Conservation (phyloP, 768 basidiomycete species). For the Omphalotus guepiniiformis region DNA sequence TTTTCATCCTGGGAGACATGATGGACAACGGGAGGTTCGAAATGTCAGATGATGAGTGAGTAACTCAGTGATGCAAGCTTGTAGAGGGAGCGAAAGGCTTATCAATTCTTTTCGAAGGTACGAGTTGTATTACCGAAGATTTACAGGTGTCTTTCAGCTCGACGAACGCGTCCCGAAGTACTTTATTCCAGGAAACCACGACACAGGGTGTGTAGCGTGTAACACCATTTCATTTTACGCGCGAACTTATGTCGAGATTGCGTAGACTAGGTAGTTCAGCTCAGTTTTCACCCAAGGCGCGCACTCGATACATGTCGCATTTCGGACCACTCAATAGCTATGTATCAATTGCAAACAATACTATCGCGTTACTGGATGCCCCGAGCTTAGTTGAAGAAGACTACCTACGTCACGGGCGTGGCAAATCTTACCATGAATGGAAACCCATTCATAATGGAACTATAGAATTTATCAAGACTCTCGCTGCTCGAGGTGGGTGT, state of each 20-base stretch:
- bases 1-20: slow-evolving; percentile 90
- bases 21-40: slow-evolving; percentile 76
- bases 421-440: slow-evolving; percentile 44
- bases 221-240: neutral
- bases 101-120: slow-evolving; percentile 60
- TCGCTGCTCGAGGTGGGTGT: slow-evolving; percentile 20
- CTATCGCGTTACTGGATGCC: slow-evolving; percentile 68
- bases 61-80: no score
- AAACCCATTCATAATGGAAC: slow-evolving; percentile 42
- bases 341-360: slow-evolving; percentile 65
- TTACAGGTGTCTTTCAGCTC: slow-evolving; percentile 63
- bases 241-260: slow-evolving; percentile 7
- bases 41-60: slow-evolving; percentile 69
- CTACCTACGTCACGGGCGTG: slow-evolving; percentile 38
- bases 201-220: slow-evolving; percentile 59
- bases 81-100: no score
- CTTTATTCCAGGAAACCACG: slow-evolving; percentile 89
- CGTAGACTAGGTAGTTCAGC: slow-evolving; percentile 41
- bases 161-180: slow-evolving; percentile 48
- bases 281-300: slow-evolving; percentile 42
- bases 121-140: slow-evolving; percentile 60
- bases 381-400: slow-evolving; percentile 76
- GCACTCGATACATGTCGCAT: slow-evolving; percentile 59
- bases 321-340: slow-evolving; percentile 74
- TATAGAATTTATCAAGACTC: slow-evolving; percentile 48